These are phyloP conservation scores for Calonectria leucothoes DNA, from an alignment of 2,329 filamentous ascomycete genomes.

Conservation along the genomic window DNA sequence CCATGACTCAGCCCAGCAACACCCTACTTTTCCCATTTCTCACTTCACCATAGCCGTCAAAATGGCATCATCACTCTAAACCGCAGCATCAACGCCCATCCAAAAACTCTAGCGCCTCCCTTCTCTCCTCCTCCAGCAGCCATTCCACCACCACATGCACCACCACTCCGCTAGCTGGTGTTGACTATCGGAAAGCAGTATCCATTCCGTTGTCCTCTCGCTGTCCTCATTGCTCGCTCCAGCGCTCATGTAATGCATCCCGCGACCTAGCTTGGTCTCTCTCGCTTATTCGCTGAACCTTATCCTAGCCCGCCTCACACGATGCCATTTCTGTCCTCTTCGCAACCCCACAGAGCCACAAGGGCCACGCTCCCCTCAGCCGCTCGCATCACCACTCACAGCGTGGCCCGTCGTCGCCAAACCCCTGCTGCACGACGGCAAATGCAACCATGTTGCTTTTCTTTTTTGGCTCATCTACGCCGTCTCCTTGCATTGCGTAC, in stretches of 20 bases:
- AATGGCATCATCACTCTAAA: constrained; percentile 23
- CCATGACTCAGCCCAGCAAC: constrained; percentile 6
- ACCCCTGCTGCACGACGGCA: constrained; percentile 2
- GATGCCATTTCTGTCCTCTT: neutral
- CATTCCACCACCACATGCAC: neutral
- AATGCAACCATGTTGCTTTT: constrained; percentile 6
- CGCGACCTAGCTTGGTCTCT: neutral
- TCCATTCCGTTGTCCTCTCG: neutral
- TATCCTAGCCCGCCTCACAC: neutral
- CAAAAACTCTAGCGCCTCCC: neutral
- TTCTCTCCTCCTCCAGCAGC: neutral
- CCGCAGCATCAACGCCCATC: neutral
- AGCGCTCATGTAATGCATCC: neutral
- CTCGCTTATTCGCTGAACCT: neutral
- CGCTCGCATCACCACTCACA: constrained; percentile 11
- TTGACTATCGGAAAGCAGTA: neutral
- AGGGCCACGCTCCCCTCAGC: neutral
- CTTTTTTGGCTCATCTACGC: neutral
- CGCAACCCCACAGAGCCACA: constrained; percentile 1
- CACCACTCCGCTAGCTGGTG: neutral
- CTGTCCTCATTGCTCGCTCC: neutral
- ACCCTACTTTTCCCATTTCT: constrained; percentile 1
- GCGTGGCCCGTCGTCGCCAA: neutral
- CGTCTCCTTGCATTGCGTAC: constrained; percentile 4
- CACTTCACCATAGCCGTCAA: constrained; percentile 20